These are phyloP conservation scores for Fraxinus nigra DNA, from an alignment of 305 asterid species.

Conservation along the genomic window DNA sequence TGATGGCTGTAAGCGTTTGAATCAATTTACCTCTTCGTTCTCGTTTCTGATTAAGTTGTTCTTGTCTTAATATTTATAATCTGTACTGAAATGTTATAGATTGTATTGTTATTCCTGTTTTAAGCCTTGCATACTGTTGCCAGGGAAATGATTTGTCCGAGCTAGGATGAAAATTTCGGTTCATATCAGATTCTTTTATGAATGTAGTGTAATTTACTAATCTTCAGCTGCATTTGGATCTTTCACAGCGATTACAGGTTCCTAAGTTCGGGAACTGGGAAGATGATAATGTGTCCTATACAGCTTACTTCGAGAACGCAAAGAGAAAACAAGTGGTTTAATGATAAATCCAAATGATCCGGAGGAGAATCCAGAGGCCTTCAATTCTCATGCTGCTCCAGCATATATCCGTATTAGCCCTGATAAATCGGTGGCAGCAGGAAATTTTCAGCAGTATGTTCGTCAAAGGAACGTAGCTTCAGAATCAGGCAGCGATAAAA, in stretches of 20 bases:
- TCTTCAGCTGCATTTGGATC: not conserved
- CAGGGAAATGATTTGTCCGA: not conserved
- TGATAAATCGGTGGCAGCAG: not conserved
- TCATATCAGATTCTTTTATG: not conserved
- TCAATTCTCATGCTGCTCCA: slow-evolving; percentile 12
- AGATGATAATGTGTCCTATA: slow-evolving; percentile 64
- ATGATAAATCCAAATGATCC: slow-evolving; percentile 80
- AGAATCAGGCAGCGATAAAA: slow-evolving; percentile 36
- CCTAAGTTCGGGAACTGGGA: slow-evolving; percentile 84
- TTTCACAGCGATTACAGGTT: slow-evolving; percentile 44
- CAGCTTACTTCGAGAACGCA: slow-evolving; percentile 71
- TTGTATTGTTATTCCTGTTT: not conserved
- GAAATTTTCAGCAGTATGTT: not conserved
- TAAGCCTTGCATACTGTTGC: not conserved
- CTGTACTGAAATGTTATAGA: not conserved
- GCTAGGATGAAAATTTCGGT: not conserved
- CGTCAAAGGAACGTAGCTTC: slow-evolving; percentile 12
- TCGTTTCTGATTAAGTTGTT: not conserved
- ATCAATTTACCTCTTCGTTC: not conserved
- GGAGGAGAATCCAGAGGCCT: slow-evolving; percentile 69
- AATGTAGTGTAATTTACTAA: not conserved
- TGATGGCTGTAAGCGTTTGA: slow-evolving; percentile 44
- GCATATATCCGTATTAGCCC: not conserved
- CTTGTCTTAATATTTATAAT: not conserved
- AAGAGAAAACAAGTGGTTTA: slow-evolving; percentile 39